A percentile compares a stretch with the other conserved stretches of the same genome.
Conservation (phyloP, 371 early-diverging fungal species). For the Lichtheimia ramosa region DNA sequence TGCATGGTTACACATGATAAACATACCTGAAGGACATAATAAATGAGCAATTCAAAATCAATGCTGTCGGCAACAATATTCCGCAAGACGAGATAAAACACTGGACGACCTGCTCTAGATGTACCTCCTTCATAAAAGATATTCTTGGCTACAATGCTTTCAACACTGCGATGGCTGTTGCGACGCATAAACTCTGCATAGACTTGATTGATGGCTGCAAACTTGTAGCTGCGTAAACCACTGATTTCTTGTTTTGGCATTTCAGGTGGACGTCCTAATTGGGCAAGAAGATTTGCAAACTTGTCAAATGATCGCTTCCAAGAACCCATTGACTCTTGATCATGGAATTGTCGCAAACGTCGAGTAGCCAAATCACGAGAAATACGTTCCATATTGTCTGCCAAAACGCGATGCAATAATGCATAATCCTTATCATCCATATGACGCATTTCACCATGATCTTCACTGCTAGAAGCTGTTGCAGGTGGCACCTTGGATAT, state of each 20-base stretch:
- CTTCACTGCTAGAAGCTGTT: constrained; percentile 7
- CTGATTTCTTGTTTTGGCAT: constrained; percentile 46
- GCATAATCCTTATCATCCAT: constrained; percentile 65
- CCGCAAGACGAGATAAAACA: constrained; percentile 84
- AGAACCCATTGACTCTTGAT: constrained; percentile 27
- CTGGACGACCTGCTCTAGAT: constrained; percentile 76
- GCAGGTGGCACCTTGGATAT: constrained; percentile 47
- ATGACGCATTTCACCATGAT: constrained; percentile 18
- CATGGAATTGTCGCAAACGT: constrained; percentile 30
- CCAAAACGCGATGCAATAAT: constrained; percentile 66
- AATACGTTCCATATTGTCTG: constrained; percentile 73
- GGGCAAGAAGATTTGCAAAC: constrained; percentile 80
- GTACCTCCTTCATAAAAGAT: constrained; percentile 81
- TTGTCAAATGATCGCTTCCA: constrained; percentile 67
- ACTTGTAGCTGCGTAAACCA: constrained; percentile 45
- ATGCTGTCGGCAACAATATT: constrained; percentile 73
- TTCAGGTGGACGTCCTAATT: constrained; percentile 76
- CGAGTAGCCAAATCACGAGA: constrained; percentile 60
- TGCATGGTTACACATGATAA: not conserved
- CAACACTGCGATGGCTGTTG: constrained; percentile 67
- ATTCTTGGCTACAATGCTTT: constrained; percentile 62
- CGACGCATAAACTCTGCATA: constrained; percentile 83
- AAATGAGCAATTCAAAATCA: constrained; percentile 83
- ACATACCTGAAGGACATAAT: constrained; percentile 69
- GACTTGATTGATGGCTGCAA: constrained; percentile 58